A percentile compares a stretch with the other conserved stretches of the same genome.
Evolutionary conservation across 169 alveolate species (phyloP).

Genomic region (Eimeria praecox): DNA sequence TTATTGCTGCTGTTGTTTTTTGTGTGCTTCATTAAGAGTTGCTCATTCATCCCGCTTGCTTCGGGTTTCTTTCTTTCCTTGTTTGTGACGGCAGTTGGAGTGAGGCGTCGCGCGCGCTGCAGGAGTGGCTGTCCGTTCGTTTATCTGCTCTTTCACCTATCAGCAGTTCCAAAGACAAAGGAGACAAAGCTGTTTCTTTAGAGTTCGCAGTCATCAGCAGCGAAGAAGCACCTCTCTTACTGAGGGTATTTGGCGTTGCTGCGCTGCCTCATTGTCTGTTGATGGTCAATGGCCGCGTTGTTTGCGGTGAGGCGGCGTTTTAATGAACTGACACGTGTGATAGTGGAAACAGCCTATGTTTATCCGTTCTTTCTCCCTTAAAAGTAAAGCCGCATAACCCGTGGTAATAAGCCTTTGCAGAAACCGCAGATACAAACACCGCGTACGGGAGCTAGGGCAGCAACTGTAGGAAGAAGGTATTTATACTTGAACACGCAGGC

Average conservation of each 20-base stretch:
- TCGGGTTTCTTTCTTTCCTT: not conserved
- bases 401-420: not conserved
- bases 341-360: not conserved
- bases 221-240: constrained; percentile 24
- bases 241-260: constrained; percentile 14
- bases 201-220: constrained; percentile 3
- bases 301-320: constrained; percentile 11
- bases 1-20: not conserved
- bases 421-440: not conserved
- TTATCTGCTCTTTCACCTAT: not conserved
- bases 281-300: constrained; percentile 39
- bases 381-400: not conserved
- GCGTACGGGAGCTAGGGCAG: too few relatives aligned
- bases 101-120: constrained; percentile 42
- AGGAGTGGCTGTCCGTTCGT: constrained; percentile 51
- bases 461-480: not conserved
- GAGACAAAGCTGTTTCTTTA: not conserved
- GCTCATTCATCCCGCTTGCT: not conserved
- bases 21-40: not conserved
- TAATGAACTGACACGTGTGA: not conserved
- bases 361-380: not conserved
- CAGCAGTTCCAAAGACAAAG: not conserved
- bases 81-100: constrained; percentile 36
- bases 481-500: not conserved
- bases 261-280: constrained; percentile 57